Conservation (phyloP, 768 basidiomycete genomes). For the Leccinum truebloodii region DNA sequence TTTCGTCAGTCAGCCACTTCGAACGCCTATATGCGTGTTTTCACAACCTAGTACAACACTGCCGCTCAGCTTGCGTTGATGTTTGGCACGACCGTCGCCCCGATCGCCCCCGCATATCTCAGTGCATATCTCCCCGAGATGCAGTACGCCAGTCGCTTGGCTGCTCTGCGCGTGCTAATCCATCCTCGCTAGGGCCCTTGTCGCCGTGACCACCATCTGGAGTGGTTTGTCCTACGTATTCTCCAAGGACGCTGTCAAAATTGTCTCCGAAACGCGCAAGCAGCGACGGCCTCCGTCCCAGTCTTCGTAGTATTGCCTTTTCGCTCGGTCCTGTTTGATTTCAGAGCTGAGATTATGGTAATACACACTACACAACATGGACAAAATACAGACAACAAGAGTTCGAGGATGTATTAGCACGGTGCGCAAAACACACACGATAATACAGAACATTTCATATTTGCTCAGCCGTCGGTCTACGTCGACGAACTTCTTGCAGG, state of each 20-base stretch:
- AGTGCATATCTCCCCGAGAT: slow-evolving; percentile 57
- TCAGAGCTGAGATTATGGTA: slow-evolving; percentile 14
- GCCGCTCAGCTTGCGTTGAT: slow-evolving; percentile 89
- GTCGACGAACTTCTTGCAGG: slow-evolving; percentile 66
- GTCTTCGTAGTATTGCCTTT: slow-evolving; percentile 11
- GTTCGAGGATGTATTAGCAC: background rate
- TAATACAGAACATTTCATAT: slow-evolving; percentile 11
- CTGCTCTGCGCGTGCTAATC: slow-evolving; percentile 2
- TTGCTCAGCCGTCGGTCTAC: slow-evolving; percentile 35
- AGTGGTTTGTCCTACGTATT: slow-evolving; percentile 85
- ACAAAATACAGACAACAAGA: slow-evolving; percentile 24
- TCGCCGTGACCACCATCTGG: slow-evolving; percentile 90
- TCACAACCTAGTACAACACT: slow-evolving; percentile 72
- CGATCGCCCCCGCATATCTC: slow-evolving; percentile 67
- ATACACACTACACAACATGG: slow-evolving; percentile 21
- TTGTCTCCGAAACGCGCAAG: slow-evolving; percentile 45
- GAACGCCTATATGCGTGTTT: background rate
- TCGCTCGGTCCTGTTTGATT: background rate
- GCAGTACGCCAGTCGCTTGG: slow-evolving; percentile 56
- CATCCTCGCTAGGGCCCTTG: slow-evolving; percentile 61
- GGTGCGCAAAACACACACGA: background rate
- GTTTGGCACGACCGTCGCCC: slow-evolving; percentile 84
- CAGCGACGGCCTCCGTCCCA: slow-evolving; percentile 29
- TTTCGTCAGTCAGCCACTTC: background rate
- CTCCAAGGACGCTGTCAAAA: slow-evolving; percentile 69